phyloP scores from a whole-genome alignment of 2,329 filamentous ascomycete genomes.

The Phialemoniopsis sp. region DNA sequence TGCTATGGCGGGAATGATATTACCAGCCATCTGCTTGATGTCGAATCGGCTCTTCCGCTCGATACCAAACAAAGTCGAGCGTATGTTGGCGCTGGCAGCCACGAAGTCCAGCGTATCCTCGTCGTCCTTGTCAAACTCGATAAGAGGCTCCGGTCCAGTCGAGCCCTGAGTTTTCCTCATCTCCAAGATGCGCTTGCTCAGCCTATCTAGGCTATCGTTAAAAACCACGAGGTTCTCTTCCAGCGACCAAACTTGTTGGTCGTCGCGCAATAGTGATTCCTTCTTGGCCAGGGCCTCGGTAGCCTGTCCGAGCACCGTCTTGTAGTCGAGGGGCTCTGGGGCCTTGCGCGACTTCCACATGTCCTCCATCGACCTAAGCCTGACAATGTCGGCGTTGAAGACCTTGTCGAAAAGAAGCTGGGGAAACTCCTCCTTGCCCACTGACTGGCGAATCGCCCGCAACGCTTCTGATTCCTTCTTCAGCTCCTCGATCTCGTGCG shows the following conservation, averaged over 20 bases:
- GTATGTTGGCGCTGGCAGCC: conserved; percentile 81
- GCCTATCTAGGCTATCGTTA: conserved; percentile 72
- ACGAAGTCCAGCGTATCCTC: conserved; percentile 94
- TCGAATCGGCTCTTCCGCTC: conserved; percentile 88
- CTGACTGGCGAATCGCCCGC: conserved; percentile 74
- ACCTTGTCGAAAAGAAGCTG: conserved; percentile 89
- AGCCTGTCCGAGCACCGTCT: conserved; percentile 51
- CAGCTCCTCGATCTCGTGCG: conserved; percentile 82
- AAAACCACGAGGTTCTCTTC: conserved; percentile 85
- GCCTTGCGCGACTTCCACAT: conserved; percentile 88
- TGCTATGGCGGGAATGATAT: conserved; percentile 97
- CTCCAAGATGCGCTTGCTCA: conserved; percentile 69
- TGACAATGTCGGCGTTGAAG: conserved; percentile 78
- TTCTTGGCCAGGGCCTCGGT: conserved; percentile 39
- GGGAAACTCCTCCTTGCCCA: conserved; percentile 74
- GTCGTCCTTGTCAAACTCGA: conserved; percentile 96
- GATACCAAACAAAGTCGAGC: conserved; percentile 86
- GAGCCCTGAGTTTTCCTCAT: conserved; percentile 46
- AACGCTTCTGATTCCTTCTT: conserved; percentile 79
- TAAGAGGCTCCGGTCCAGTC: conserved; percentile 53
- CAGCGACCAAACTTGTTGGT: conserved; percentile 76
- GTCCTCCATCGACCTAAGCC: conserved; percentile 81
- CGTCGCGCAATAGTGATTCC: conserved; percentile 55
- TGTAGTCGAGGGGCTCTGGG: conserved; percentile 70
- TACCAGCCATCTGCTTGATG: conserved; percentile 98